These are phyloP conservation scores for Neopestalotiopsis clavispora DNA, from an alignment of 2,329 filamentous ascomycete species.

Conservation along the genomic window DNA sequence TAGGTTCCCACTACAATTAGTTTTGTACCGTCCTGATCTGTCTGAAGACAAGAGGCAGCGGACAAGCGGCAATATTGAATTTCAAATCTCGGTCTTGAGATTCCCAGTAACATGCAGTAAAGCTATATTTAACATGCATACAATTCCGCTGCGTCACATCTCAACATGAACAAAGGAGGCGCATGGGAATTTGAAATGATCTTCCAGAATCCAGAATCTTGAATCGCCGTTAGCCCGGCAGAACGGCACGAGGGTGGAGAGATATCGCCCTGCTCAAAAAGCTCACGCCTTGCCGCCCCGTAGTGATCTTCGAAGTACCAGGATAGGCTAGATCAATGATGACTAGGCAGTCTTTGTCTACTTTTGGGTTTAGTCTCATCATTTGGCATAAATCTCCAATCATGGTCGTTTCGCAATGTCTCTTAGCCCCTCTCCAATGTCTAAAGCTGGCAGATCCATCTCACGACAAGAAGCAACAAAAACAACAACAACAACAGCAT, in stretches of 20 bases:
- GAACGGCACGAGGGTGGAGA: not conserved
- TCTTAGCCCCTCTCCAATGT: constrained; percentile 1
- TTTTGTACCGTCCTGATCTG: too few species aligned
- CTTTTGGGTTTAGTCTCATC: not conserved
- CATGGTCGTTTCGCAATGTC: not conserved
- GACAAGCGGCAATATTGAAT: too few species aligned
- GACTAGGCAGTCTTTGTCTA: not conserved
- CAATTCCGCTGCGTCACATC: too few species aligned
- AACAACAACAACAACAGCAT: not conserved
- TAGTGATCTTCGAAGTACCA: not conserved
- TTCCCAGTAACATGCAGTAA: too few species aligned
- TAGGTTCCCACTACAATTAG: too few species aligned
- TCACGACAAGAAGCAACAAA: not conserved
- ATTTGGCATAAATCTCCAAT: not conserved
- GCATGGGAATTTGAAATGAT: too few species aligned
- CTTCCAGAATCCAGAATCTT: too few species aligned
- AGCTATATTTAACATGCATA: too few species aligned
- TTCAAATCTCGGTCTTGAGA: too few species aligned
- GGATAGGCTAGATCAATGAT: not conserved
- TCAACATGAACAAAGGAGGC: too few species aligned
- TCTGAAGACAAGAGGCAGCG: too few species aligned
- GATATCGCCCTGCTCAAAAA: not conserved
- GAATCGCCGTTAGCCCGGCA: not conserved
- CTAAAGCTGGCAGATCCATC: not conserved
- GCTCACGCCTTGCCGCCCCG: not conserved